Conservation (phyloP, 257 asterid genomes). For the Solanum rostratum region DNA sequence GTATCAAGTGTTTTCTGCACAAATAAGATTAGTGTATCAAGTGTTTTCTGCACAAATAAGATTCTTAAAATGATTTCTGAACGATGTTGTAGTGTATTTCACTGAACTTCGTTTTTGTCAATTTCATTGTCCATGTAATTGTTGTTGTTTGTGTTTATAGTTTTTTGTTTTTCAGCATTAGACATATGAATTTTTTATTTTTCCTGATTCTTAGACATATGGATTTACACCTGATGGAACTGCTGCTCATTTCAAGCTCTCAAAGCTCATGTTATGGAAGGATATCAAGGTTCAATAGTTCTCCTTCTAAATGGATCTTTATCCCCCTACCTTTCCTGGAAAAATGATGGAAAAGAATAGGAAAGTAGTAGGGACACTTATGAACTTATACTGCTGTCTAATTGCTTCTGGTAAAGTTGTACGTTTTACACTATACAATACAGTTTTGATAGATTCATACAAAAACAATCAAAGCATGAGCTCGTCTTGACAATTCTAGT, state of each 20-base stretch:
- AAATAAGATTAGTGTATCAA: no score
- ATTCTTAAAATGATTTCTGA: neutral
- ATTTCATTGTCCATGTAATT: neutral
- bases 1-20: no score
- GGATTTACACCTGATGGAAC: constrained; percentile 96
- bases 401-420: neutral
- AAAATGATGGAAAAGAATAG: neutral
- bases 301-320: neutral
- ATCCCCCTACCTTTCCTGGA: neutral
- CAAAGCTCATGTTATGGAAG: constrained; percentile 68
- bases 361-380: neutral
- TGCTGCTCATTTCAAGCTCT: constrained; percentile 91
- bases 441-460: neutral
- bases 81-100: neutral
- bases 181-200: neutral
- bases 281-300: constrained; percentile 57
- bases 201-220: no score
- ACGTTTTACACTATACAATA: neutral
- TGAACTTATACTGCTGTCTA: neutral
- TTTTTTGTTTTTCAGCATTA: neutral
- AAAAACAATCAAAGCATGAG: neutral
- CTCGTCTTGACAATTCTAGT: neutral
- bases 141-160: neutral
- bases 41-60: neutral
- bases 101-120: neutral